Base-by-base conservation (phyloP, 2,329 filamentous ascomycete genomes). In the Claviceps sp. region DNA sequence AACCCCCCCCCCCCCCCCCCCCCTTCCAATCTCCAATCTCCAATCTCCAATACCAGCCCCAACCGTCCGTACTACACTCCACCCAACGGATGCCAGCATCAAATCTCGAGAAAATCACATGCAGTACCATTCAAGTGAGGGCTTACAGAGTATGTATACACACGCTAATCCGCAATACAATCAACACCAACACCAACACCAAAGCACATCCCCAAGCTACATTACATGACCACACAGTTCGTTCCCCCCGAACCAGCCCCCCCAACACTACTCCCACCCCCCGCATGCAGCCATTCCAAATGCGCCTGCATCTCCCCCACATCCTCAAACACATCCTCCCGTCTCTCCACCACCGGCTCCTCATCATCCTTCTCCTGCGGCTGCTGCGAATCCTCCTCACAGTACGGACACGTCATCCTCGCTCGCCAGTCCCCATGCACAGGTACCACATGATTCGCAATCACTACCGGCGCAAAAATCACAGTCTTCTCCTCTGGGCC, bases 391-490 rank as follows among this genome's bases (percentile, higher is more conserved):
- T 73, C 75, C 46, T 75, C 72, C 56, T 81, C 78, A 62, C 78
- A 82, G 54, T 73, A 77, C 2, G 77, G 76, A 53, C 78, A 81
- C 36, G 76, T 59, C 14, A 80, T 60, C 16, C 70, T 65, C 2
- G 76, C 72, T 53, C 71, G 68, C 73, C 75, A 81, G 55, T 75
- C 75, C 45, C 74, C 72, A 8, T 65, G 62, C 17, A 64, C 62
- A 2, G 77, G 77, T 36, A 73, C 67, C 29, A 76, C 63, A 60
- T 82, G 78, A 61, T 78, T 81, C 36, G 77, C 77, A 45, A 82
- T 73, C 37, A 75, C 77, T 23, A 80, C 63, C 2, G 78, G 76
- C 43, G 77, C 73, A 57, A 78, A 80, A 0, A 82, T 69, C 34
- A 81, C 62, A 20, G 67, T 69, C 62, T 78, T 79, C 50, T 72